Evolutionary conservation across 108 stramenopile genomes (phyloP).

Genomic region (Skeletonema costatum): DNA sequence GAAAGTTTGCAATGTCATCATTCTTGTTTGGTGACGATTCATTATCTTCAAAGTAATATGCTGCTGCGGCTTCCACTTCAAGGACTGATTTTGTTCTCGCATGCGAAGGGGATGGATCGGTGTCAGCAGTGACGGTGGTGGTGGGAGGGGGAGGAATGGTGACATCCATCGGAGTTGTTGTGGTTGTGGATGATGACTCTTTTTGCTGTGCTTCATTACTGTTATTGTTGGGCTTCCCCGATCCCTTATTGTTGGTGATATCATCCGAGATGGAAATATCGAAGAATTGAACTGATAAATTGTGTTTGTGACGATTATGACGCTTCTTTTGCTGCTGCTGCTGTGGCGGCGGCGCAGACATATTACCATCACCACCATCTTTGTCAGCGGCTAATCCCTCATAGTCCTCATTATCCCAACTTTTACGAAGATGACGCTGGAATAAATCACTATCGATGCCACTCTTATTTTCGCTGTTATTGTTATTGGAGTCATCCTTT

Average conservation of each 20-base stretch:
- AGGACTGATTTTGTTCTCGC: conserved; percentile 6
- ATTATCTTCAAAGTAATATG: conserved; percentile 19
- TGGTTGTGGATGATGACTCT: neutral
- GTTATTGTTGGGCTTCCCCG: too few species aligned
- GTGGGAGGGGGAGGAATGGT: neutral
- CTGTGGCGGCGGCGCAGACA: neutral
- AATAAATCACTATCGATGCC: neutral
- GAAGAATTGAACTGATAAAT: conserved; percentile 17
- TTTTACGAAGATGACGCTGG: neutral
- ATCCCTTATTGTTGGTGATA: neutral
- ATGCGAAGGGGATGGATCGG: neutral
- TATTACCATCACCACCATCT: neutral
- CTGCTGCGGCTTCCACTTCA: conserved; percentile 17
- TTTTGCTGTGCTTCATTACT: neutral
- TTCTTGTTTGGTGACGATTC: neutral
- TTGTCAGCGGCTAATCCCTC: neutral
- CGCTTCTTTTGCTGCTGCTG: neutral
- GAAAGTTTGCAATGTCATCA: neutral
- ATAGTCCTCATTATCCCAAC: conserved; percentile 3
- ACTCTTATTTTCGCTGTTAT: neutral
- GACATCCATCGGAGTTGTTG: neutral
- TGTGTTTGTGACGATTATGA: conserved; percentile 11
- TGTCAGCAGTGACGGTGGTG: neutral
- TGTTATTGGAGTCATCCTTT: neutral
- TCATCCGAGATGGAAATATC: conserved; percentile 27